Percentiles rank a stretch among this genome's conserved stretches.
Evolutionary conservation across 345 rosid species (phyloP).

Genomic region (Cardamine chenopodiifolia): DNA sequence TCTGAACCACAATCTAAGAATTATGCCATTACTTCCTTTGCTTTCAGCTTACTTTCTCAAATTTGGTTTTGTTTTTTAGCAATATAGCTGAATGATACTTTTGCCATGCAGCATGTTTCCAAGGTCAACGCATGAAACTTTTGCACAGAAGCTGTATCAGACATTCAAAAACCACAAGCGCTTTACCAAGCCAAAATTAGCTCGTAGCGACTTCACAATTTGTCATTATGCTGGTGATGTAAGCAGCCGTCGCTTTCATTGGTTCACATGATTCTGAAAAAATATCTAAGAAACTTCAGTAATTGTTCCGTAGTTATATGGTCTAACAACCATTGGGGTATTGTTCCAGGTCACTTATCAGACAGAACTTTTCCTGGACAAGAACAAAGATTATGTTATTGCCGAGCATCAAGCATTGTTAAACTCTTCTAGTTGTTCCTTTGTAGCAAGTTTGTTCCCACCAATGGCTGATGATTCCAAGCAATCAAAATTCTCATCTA

Average conservation of each 20-base stretch:
- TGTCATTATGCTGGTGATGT: conserved; percentile 99
- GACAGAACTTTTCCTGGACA: conserved; percentile 93
- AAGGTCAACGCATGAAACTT: conserved; percentile 97
- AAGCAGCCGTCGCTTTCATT: conserved; percentile 45
- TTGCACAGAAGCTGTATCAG: conserved; percentile 97
- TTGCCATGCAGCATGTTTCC: conserved; percentile 87
- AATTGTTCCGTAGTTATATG: not conserved
- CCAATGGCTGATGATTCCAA: conserved; percentile 80
- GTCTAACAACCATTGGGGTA: conserved; percentile 41
- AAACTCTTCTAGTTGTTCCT: conserved; percentile 86
- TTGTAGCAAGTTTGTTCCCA: conserved; percentile 85
- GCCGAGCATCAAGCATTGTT: conserved; percentile 98
- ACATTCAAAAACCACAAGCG: conserved; percentile 91
- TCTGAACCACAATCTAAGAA: conserved; percentile 11
- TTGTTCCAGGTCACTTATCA: conserved; percentile 91
- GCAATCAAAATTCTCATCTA: conserved; percentile 92
- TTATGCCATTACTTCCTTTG: not conserved
- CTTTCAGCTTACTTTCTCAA: conserved; percentile 26
- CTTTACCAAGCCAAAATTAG: conserved; percentile 90
- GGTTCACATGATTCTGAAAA: conserved; percentile 27
- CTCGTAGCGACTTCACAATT: conserved; percentile 95
- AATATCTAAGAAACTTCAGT: conserved; percentile 23
- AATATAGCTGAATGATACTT: conserved; percentile 40
- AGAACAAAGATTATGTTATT: conserved; percentile 98
- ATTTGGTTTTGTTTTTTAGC: conserved; percentile 24